Base-by-base conservation (phyloP, 257 asterid genomes). In the Salvia splendens region DNA sequence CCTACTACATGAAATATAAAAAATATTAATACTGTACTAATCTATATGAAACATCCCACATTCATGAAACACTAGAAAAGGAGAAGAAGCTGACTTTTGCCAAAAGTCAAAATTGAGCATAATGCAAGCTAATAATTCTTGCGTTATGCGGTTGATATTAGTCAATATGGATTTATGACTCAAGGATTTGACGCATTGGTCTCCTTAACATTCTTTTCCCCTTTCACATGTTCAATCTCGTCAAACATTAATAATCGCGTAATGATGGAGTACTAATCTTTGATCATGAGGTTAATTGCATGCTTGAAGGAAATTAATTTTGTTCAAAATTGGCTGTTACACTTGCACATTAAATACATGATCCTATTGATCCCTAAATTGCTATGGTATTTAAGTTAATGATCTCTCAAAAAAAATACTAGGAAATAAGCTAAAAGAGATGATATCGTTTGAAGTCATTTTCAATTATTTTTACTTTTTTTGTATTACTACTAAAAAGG, bases 81-180 rank as follows among this genome's bases (percentile, higher is more conserved):
- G 24, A 55, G 6, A 16, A 42, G 35, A 40, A 61, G 52, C 43
- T 62, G 74, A 68, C 55, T 9, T 24, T 6, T 36, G 17, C 0
- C 6, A 24, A 5, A 69, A 56, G 83, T 77, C 85, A 79, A 77
- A 12, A 59, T 46, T 15, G 1, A 52, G 69, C 70, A 81, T 84
- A 75, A 79, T 79, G 68, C 7, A 60, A 55, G 62, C 45, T 67
- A 83, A 84, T 78, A 70, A 53, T 53, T 24, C 54, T 12, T 55
- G 51, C 6, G 53, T 55, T 45, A 33, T 59, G 36, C 17, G 75
- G 79, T 73, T 67, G 73, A 63, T 68, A 76, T 53, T 60, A 36
- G 62, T 24, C 30, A 68, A 56, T 52, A 49, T 73, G 74, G 74
- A 71, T 77, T 28, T 55, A 53, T 63, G 77, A 68, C 69, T 76